Evolutionary conservation across 768 basidiomycete species (phyloP).

Genomic region (Piloderma croceum): DNA sequence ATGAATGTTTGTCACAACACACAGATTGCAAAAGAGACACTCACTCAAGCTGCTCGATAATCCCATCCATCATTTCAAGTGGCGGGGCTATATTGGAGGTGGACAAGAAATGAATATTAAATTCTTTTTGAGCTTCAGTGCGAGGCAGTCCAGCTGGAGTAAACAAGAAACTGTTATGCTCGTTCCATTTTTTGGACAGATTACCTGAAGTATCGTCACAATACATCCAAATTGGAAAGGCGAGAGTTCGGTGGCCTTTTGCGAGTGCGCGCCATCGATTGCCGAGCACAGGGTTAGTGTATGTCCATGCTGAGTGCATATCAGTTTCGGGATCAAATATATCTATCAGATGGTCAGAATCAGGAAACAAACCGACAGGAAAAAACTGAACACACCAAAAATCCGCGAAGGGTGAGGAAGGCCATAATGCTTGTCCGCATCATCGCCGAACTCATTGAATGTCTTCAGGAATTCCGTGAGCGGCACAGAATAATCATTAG

Average conservation of each 20-base stretch:
- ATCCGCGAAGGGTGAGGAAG: conserved; percentile 11
- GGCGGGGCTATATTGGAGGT: too few species aligned
- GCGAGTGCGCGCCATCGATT: conserved; percentile 26
- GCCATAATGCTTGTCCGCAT: conserved; percentile 2
- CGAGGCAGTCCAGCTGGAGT: conserved; percentile 16
- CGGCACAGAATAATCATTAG: conserved; percentile 6
- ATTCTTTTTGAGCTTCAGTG: conserved; percentile 10
- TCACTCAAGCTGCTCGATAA: conserved; percentile 7
- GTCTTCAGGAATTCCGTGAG: conserved; percentile 5
- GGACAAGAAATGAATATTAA: conserved; percentile 25
- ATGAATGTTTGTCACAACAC: conserved; percentile 2
- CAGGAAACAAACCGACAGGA: not conserved
- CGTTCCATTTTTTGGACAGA: conserved; percentile 24
- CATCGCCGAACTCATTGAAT: too few species aligned
- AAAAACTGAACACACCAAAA: conserved; percentile 6
- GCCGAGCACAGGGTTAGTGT: conserved; percentile 9
- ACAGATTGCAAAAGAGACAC: too few species aligned
- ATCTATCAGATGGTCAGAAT: conserved; percentile 2
- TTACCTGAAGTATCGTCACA: conserved; percentile 23
- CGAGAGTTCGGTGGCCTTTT: too few species aligned
- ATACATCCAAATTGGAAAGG: too few species aligned
- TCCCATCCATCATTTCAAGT: too few species aligned
- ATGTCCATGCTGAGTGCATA: conserved; percentile 9
- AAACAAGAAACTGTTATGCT: conserved; percentile 21
- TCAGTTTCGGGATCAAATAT: not conserved